These are phyloP conservation scores for Monilinia polystroma DNA, from an alignment of 2,329 filamentous ascomycete species.

Conservation along the genomic window DNA sequence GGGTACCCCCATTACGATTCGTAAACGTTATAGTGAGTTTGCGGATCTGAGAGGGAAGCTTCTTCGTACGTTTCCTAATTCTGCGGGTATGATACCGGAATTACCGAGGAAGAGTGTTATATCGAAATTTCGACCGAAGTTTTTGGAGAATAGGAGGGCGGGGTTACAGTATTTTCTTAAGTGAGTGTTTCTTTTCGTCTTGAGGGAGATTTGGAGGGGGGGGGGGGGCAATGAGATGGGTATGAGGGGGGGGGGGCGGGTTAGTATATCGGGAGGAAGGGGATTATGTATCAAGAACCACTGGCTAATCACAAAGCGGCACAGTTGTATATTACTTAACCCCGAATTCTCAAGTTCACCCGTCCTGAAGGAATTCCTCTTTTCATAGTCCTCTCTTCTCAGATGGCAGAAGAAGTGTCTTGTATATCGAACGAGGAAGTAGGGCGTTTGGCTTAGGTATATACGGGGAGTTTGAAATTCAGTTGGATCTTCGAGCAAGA, in stretches of 20 bases:
- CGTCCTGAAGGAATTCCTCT: constrained; percentile 82
- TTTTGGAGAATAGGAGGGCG: constrained; percentile 78
- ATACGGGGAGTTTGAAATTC: neutral
- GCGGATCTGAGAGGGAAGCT: constrained; percentile 75
- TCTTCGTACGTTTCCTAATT: constrained; percentile 77
- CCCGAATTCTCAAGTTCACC: constrained; percentile 93
- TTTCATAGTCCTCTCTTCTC: constrained; percentile 29
- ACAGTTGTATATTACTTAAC: constrained; percentile 84
- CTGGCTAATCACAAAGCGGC: constrained; percentile 24
- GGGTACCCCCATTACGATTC: constrained; percentile 61
- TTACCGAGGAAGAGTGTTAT: constrained; percentile 90
- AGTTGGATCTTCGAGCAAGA: neutral
- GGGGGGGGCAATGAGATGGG: neutral
- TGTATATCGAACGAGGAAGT: constrained; percentile 7
- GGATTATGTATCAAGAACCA: neutral
- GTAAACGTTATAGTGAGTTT: constrained; percentile 88
- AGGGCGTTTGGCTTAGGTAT: neutral
- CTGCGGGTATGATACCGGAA: constrained; percentile 80
- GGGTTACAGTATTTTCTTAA: constrained; percentile 92
- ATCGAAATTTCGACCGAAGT: constrained; percentile 78
- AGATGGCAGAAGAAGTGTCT: neutral
- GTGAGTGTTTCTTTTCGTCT: constrained; percentile 53
- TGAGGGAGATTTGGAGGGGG: no score
- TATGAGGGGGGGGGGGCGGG: neutral
- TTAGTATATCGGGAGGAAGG: no score